Evolutionary conservation across 768 basidiomycete genomes (phyloP), one percentile per base, ranked within the genome.

Genomic region (Lactarius sanguifluus): DNA sequence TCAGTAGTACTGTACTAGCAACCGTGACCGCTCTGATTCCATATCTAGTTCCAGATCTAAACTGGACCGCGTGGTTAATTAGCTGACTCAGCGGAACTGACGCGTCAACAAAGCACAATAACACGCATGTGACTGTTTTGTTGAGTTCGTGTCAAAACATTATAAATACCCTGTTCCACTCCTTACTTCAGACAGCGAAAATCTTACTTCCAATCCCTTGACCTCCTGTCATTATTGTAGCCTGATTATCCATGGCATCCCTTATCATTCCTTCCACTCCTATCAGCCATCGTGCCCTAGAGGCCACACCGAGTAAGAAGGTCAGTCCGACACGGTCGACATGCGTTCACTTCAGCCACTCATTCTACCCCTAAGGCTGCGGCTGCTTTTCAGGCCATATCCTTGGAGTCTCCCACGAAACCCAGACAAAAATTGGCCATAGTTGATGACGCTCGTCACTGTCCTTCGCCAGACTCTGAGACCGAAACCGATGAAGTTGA

Each of bases 271-370:
- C 70, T 5, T 62, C 68, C 61, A 70, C 71, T 20, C 64, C 72
- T 52, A 61, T 70, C 55, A 69, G 64, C 38, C 63, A 62, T 56
- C 60, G 69, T 55, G 71, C 75, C 61, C 70, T 69, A 43, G 69
- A 69, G 36, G 71, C 71, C n/a, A 79, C 79, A 1, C 79, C 79
- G 12, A 76, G 77, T 62, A 80, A 80, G 73, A 76, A 75, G 71
- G 76, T 75, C 30, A 50, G 65, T 40, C 52, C 25, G 28, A 13
- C 15, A 43, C 18, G 36, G 28, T 23, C 16, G 23, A 20, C 56
- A 40, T 32, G 25, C 9, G 41, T 38, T 32, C 20, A 47, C 68
- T 25, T 50, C 59, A 40, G 32, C 38, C 38, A 5, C 62, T 58
- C 61, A 57, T 40, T 52, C 9, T 32, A 30, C 41, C 36, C 43